Evolutionary conservation across 1,284 basidiomycete genomes (phyloP).

Genomic region (Ceratobasidium theobromae): DNA sequence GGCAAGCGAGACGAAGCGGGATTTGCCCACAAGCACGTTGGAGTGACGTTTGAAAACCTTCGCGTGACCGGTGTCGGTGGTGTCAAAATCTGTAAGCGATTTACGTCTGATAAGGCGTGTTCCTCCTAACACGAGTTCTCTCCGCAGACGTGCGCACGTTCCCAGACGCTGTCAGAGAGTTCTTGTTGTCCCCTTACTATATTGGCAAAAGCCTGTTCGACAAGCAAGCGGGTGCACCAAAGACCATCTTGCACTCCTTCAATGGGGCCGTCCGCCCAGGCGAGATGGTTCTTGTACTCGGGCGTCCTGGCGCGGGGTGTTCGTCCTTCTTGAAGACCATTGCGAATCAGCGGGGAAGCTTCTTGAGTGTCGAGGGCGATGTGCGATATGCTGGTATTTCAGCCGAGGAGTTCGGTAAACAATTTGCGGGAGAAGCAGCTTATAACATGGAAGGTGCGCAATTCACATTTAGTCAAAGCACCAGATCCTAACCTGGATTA

Average conservation of each 20-base stretch:
- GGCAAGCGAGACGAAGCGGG: slow-evolving; percentile 58
- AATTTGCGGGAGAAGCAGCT: slow-evolving; percentile 52
- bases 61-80: slow-evolving; percentile 50
- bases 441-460: slow-evolving; percentile 48
- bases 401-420: slow-evolving; percentile 53
- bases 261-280: slow-evolving; percentile 42
- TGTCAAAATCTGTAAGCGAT: slow-evolving; percentile 54
- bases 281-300: slow-evolving; percentile 60
- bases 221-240: neutral
- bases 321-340: slow-evolving; percentile 58
- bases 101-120: neutral
- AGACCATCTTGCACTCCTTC: slow-evolving; percentile 39
- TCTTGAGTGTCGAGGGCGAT: slow-evolving; percentile 49
- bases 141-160: slow-evolving; percentile 49
- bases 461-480: slow-evolving; percentile 46
- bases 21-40: slow-evolving; percentile 81
- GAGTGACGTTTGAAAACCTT: slow-evolving; percentile 75
- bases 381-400: slow-evolving; percentile 58
- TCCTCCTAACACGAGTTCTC: slow-evolving; percentile 34
- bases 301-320: slow-evolving; percentile 56
- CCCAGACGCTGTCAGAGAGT: slow-evolving; percentile 60
- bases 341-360: slow-evolving; percentile 53
- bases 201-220: neutral
- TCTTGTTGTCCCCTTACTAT: slow-evolving; percentile 53
- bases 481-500: neutral